Percentiles rank a stretch among this genome's conserved stretches.
These are phyloP conservation scores for Lecanicillium sp. DNA, from an alignment of 2,329 filamentous ascomycete genomes.

Conservation along the genomic window DNA sequence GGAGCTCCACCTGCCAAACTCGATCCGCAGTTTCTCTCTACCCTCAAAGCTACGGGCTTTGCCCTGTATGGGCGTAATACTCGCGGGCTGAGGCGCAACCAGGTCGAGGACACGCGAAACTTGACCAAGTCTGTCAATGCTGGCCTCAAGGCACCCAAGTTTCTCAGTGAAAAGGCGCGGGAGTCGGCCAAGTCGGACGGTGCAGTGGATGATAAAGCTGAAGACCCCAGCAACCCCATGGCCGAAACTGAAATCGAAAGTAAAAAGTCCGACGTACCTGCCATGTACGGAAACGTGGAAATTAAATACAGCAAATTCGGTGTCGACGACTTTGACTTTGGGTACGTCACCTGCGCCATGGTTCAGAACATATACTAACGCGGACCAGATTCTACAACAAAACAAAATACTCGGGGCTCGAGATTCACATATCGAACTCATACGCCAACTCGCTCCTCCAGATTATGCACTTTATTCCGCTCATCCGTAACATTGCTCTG, in stretches of 20 bases:
- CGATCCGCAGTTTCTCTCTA: constrained; percentile 62
- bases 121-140: constrained; percentile 54
- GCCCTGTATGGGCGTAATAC: constrained; percentile 75
- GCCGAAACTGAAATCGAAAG: constrained; percentile 66
- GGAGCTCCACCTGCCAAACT: constrained; percentile 74
- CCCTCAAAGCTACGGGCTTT: constrained; percentile 65
- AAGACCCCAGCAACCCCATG: constrained; percentile 59
- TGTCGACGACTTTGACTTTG: constrained; percentile 98
- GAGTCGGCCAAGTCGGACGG: constrained; percentile 49
- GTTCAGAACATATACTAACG: constrained; percentile 16
- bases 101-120: constrained; percentile 70
- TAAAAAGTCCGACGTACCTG: constrained; percentile 73
- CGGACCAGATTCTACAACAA: constrained; percentile 78
- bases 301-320: constrained; percentile 99
- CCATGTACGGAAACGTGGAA: constrained; percentile 88
- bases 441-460: constrained; percentile 92
- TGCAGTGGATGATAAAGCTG: constrained; percentile 37
- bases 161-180: constrained; percentile 86
- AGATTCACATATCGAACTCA: constrained; percentile 94
- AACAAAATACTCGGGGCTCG: constrained; percentile 82
- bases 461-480: constrained; percentile 82
- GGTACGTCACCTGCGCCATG: constrained; percentile 44
- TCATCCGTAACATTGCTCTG: constrained; percentile 80
- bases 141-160: constrained; percentile 71
- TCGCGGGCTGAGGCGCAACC: constrained; percentile 68